phyloP scores from a whole-genome alignment of 148 eudicot species.

The Drosera capensis region DNA sequence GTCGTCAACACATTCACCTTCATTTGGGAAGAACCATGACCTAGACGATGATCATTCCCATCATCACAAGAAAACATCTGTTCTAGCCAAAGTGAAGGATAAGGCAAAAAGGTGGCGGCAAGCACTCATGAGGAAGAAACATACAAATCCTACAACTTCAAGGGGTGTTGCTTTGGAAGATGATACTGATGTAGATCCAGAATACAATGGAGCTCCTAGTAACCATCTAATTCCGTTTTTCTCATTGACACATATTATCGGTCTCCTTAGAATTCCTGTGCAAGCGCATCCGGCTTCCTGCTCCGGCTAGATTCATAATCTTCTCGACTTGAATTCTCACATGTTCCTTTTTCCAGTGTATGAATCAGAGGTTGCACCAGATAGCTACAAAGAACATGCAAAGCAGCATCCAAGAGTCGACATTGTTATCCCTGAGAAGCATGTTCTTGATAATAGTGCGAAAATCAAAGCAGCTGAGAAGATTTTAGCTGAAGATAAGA shows the following conservation, averaged over 20 bases:
- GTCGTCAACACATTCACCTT: slow-evolving; percentile 19
- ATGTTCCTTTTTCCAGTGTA: slow-evolving; percentile 25
- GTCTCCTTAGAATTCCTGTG: neutral
- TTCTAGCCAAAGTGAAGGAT: slow-evolving; percentile 10
- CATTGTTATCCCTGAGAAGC: slow-evolving; percentile 21
- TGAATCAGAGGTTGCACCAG: slow-evolving; percentile 34
- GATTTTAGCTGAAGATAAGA: neutral
- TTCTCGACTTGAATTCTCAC: neutral
- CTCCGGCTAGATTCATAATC: neutral
- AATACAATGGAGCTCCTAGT: neutral
- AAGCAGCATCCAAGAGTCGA: slow-evolving; percentile 26
- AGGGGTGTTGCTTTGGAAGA: neutral
- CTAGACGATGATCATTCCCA: slow-evolving; percentile 17
- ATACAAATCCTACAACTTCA: neutral
- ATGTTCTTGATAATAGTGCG: slow-evolving; percentile 9
- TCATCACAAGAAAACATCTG: neutral
- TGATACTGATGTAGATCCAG: neutral
- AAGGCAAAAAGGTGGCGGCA: neutral
- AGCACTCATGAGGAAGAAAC: neutral
- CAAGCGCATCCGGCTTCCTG: neutral
- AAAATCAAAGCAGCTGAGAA: slow-evolving; percentile 5
- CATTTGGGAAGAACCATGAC: slow-evolving; percentile 19
- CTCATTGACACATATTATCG: neutral
- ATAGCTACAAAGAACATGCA: slow-evolving; percentile 18
- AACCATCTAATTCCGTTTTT: neutral